Evolutionary conservation across 805 yeast genomes (phyloP).

Genomic region (Teunomyces stri): DNA sequence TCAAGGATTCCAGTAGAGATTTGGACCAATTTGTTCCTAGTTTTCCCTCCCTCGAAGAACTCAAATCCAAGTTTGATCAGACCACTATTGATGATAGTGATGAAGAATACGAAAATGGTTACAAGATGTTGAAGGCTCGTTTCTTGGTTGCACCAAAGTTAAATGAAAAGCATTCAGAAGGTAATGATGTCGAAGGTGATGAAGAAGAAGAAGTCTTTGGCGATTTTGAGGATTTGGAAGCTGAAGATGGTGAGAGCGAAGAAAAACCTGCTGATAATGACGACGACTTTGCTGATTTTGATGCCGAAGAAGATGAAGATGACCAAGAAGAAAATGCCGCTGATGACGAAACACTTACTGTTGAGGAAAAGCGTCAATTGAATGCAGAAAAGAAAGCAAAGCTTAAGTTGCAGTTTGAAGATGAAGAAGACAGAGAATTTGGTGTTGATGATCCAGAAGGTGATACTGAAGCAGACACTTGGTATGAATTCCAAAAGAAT

Average conservation of each 20-base stretch:
- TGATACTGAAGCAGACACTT: slow-evolving; percentile 76
- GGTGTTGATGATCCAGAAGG: slow-evolving; percentile 81
- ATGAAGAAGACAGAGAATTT: slow-evolving; percentile 60
- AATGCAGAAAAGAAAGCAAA: slow-evolving; percentile 91
- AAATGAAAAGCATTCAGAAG: slow-evolving; percentile 23
- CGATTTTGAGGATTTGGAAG: slow-evolving; percentile 43
- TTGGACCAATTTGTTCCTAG: slow-evolving; percentile 38
- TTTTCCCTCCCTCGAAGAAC: slow-evolving; percentile 40
- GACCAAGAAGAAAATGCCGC: slow-evolving; percentile 44
- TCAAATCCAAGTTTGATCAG: slow-evolving; percentile 47
- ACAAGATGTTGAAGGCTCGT: slow-evolving; percentile 42
- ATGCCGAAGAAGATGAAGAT: slow-evolving; percentile 44
- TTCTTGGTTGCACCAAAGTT: slow-evolving; percentile 54
- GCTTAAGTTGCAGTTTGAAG: slow-evolving; percentile 85
- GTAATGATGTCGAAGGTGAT: slow-evolving; percentile 25
- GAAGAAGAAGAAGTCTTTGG: slow-evolving; percentile 31
- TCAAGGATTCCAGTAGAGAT: slow-evolving; percentile 24
- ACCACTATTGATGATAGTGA: slow-evolving; percentile 24
- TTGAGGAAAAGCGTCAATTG: slow-evolving; percentile 72
- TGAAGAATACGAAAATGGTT: slow-evolving; percentile 41
- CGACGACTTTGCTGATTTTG: slow-evolving; percentile 54
- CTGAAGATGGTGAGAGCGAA: slow-evolving; percentile 26
- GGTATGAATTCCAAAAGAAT: slow-evolving; percentile 97
- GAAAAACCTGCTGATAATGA: slow-evolving; percentile 20
- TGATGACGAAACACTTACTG: slow-evolving; percentile 44